phyloP scores from a whole-genome alignment of 1,139 yeast genomes.

The Yamadazyma oceani region DNA sequence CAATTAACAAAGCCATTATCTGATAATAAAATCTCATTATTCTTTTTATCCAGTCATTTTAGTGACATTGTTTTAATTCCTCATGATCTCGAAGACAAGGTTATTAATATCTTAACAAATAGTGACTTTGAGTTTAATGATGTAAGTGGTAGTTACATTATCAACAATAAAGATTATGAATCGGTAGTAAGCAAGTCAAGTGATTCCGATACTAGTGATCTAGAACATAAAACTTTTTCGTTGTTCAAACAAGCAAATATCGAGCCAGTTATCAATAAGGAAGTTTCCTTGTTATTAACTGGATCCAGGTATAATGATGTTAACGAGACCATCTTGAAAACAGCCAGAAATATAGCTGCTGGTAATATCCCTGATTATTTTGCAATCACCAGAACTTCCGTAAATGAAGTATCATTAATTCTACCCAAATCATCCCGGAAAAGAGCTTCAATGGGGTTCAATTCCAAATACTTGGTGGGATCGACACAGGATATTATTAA shows the following conservation, averaged over 20 bases:
- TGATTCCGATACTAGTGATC: conserved; percentile 9
- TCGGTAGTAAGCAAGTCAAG: no score
- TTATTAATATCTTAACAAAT: conserved; percentile 42
- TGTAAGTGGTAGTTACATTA: conserved; percentile 34
- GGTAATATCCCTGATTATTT: conserved; percentile 48
- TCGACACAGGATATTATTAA: conserved; percentile 56
- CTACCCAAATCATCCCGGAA: conserved; percentile 46
- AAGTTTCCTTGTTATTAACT: conserved; percentile 50
- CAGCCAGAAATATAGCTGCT: conserved; percentile 30
- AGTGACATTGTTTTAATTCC: conserved; percentile 70
- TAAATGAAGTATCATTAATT: conserved; percentile 54
- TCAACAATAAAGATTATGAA: conserved; percentile 7
- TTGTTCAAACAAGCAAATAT: conserved; percentile 43
- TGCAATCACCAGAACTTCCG: conserved; percentile 57
- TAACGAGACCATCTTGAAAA: conserved; percentile 35
- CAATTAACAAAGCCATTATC: conserved; percentile 63
- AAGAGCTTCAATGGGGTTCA: conserved; percentile 41
- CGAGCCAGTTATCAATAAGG: conserved; percentile 43
- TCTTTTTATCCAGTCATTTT: conserved; percentile 65
- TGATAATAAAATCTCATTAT: conserved; percentile 56
- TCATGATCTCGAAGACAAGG: conserved; percentile 39
- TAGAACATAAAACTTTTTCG: conserved; percentile 38
- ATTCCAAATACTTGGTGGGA: conserved; percentile 49
- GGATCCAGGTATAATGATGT: conserved; percentile 60
- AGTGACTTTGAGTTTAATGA: conserved; percentile 48